Evolutionary conservation across 2,329 filamentous ascomycete species (phyloP).

Genomic region (Aspergillus brunneoviolaceus): DNA sequence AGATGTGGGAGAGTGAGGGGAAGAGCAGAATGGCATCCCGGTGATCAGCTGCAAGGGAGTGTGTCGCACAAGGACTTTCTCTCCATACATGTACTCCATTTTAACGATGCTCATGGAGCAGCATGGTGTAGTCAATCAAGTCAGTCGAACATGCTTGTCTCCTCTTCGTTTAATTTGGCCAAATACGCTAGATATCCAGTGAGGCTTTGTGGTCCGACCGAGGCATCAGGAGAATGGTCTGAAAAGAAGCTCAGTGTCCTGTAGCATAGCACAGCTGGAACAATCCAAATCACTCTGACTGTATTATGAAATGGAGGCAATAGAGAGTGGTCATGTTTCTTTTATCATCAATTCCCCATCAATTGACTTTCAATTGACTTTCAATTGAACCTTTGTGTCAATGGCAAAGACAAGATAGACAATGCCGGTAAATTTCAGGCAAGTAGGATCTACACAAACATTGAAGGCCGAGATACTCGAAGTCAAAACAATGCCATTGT

Average conservation of each 20-base stretch:
- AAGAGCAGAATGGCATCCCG: no score
- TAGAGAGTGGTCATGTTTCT: not conserved
- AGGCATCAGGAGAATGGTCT: no score
- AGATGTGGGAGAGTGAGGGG: not conserved
- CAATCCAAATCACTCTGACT: not conserved
- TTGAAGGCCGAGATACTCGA: no score
- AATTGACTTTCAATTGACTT: no score
- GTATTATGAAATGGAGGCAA: not conserved
- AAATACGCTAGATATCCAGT: no score
- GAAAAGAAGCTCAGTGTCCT: not conserved
- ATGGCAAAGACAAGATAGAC: not conserved
- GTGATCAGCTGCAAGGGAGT: not conserved
- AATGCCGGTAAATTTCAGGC: not conserved
- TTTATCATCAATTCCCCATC: not conserved
- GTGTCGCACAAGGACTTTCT: not conserved
- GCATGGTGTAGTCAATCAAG: no score
- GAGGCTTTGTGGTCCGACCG: no score
- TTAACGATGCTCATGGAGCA: no score
- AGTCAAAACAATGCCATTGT: not conserved
- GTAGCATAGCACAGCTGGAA: not conserved
- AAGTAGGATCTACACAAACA: not conserved
- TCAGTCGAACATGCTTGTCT: no score
- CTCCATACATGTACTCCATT: not conserved
- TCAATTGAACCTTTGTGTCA: not conserved
- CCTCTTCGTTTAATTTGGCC: no score